phyloP scores from a whole-genome alignment of 2,329 filamentous ascomycete species.

The Myriosclerotinia scirpicola region DNA sequence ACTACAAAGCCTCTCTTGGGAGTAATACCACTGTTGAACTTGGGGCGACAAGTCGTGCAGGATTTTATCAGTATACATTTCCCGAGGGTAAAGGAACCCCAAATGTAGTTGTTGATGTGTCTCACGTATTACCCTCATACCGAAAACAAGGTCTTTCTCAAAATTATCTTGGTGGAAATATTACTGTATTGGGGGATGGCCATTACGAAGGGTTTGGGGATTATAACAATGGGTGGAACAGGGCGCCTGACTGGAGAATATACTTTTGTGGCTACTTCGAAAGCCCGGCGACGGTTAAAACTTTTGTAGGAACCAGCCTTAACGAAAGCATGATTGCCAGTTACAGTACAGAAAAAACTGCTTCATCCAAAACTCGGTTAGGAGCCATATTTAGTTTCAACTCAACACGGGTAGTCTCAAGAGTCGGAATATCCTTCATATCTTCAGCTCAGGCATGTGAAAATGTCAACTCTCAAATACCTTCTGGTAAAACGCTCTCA shows the following conservation, averaged over 20 bases:
- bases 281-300: conserved; percentile 50
- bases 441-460: conserved; percentile 50
- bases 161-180: conserved; percentile 58
- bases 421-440: conserved; percentile 53
- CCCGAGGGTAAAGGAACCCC: conserved; percentile 42
- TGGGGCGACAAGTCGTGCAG: conserved; percentile 55
- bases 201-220: conserved; percentile 60
- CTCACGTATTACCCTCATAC: conserved; percentile 61
- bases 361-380: conserved; percentile 41
- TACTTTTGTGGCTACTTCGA: conserved; percentile 52
- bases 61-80: conserved; percentile 61
- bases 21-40: conserved; percentile 59
- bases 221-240: conserved; percentile 68
- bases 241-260: conserved; percentile 60
- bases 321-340: conserved; percentile 14
- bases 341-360: conserved; percentile 39
- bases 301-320: conserved; percentile 40
- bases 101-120: conserved; percentile 60
- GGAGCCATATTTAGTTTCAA: conserved; percentile 51
- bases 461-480: conserved; percentile 49
- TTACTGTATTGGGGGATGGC: conserved; percentile 50
- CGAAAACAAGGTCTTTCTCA: conserved; percentile 60
- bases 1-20: conserved; percentile 57
- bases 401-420: conserved; percentile 47
- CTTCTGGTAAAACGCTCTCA: conserved; percentile 45